Percentiles rank a stretch among this genome's conserved stretches.
phyloP scores from a whole-genome alignment of 2,329 filamentous ascomycete genomes.

The Rachicladosporium sp. region DNA sequence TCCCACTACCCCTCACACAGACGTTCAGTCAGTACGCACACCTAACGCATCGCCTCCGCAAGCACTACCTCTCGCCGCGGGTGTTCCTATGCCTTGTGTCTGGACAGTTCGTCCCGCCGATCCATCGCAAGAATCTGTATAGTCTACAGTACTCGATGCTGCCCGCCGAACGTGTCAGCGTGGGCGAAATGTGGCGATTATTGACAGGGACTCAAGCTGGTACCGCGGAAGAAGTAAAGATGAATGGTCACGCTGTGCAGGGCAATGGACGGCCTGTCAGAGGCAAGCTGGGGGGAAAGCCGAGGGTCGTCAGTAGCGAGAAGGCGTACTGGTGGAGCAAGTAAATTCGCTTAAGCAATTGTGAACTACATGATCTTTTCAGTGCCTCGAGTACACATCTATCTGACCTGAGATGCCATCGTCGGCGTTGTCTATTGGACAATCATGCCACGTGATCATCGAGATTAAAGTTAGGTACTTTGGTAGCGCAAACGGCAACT shows the following conservation, averaged over 20 bases:
- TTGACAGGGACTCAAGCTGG: constrained; percentile 12
- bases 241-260: constrained; percentile 14
- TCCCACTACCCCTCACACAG: constrained; percentile 76
- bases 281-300: no score
- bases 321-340: no score
- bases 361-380: no score
- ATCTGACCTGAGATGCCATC: no score
- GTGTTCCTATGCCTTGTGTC: constrained; percentile 82
- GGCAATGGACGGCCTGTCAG: constrained; percentile 2
- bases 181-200: constrained; percentile 70
- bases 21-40: constrained; percentile 98
- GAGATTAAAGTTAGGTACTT: no score
- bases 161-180: constrained; percentile 64
- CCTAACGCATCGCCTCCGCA: constrained; percentile 79
- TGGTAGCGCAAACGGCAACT: no score
- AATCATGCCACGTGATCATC: no score
- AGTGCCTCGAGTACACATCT: no score
- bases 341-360: no score
- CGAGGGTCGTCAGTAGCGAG: no score
- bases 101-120: constrained; percentile 85
- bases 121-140: constrained; percentile 88
- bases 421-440: no score
- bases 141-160: constrained; percentile 97
- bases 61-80: constrained; percentile 83
- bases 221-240: constrained; percentile 7